Base-by-base conservation (phyloP, 257 asterid species). In the Anisodus acutangulus region DNA sequence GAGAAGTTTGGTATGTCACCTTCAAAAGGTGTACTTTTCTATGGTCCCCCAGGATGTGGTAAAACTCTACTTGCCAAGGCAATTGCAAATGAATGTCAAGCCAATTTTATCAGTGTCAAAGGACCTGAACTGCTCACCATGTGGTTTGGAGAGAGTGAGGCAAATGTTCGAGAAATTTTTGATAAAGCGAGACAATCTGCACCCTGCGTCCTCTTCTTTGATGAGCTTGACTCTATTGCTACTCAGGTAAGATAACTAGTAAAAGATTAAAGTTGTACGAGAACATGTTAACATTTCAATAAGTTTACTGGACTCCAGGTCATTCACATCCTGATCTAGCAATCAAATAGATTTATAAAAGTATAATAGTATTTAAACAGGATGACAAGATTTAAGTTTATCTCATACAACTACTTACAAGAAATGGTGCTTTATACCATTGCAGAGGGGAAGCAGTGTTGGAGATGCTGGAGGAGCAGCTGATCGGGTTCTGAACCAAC, bases 81-180 rank as follows among this genome's bases (percentile, higher is more conserved):
- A 66, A 92, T 92, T 86, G 95, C 95, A 51, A 92, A 90, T 85
- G 94, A 91, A 86, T 91, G 94, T 80, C 94, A 91, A 87, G 94
- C 93, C 82, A 91, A 91, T 83, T 91, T 91, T 85, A 91, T 91
- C 8, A 91, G 94, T 62, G 76, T 91, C 45, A 91, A 91, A 88
- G 94, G 94, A 26, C 94, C 93, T 83, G 94, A 91, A 83, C 83
- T 90, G 86, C 94, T 91, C 83, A 91, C 94, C 63, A 91, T 91
- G 94, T 91, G 94, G 94, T 91, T 91, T 85, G 94, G 94, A 63
- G 94, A 91, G 81, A 92, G 95, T 72, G 95, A 92, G 87, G 95
- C 95, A 4, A 92, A 92, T 87, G 93, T 92, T 45, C 91, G 95
- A 37, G 95, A 92, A 86, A 92, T 92, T 69, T 91, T 91, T 47